Evolutionary conservation across 106 monocot species (phyloP), one percentile per base, ranked within the genome.

Genomic region (Dioscorea alata): DNA sequence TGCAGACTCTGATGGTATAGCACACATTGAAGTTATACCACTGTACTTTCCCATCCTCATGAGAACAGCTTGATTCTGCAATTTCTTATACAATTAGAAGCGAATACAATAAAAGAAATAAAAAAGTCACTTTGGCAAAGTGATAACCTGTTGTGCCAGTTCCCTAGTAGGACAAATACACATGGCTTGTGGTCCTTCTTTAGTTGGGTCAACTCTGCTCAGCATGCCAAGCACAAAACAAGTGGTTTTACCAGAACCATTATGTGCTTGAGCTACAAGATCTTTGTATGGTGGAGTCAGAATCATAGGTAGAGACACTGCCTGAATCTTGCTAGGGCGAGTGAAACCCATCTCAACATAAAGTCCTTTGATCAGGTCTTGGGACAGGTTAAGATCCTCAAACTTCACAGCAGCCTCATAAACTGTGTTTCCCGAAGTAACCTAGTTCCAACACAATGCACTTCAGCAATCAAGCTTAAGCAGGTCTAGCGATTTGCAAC

Each of bases 211-310:
- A 13, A 96, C 91, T 19, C 91, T 77, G 58, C 88, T 92, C 50
- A 96, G 61, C 96, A 96, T 96, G 12, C 96, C 96, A 51, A 96
- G 86, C n/a, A 92, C 91, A 70, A 96, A 96, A 48, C 96, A 96
- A 4, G 92, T 96, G 2, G 96, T 96, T 73, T 96, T 96, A 33
- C 96, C 96, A 12, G 92, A 92, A 18, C 96, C 96, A 70, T 96
- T 96, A 72, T 96, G 96, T 19, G 96, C 96, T 66, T 96, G 96
- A 50, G 96, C 96, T 5, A 96, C 84, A 57, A 96, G 69, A 79
- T 96, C 86, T 49, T 86, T 92, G 70, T 89, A 70, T 2, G 96
- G 96, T 25, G 96, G 95, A 20, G 82, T 82, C 13, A 96, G 86
- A 63, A 96, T 96, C 95, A 96, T 92, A 16, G 95, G 96, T 14